Base-by-base conservation (phyloP, 2,329 filamentous ascomycete species). In the Aspergillus ochraceoroseus region DNA sequence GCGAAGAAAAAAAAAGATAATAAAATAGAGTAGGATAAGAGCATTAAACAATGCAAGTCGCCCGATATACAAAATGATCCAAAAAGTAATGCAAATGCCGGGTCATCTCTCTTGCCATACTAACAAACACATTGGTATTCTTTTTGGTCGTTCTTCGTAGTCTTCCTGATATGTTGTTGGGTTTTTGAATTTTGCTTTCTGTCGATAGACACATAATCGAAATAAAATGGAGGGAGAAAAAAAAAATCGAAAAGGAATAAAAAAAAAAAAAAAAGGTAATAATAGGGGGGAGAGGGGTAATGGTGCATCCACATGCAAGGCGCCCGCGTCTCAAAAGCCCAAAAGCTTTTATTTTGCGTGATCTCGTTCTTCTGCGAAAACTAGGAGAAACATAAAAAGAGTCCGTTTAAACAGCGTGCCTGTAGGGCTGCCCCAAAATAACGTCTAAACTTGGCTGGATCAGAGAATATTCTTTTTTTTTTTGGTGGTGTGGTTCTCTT, bases 361-460 rank as follows among this genome's bases (percentile, higher is more conserved):
- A 43, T 43, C 48, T 57, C 53, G 45, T 56, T 59, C 55, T 57
- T 57, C 51, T 51, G 52, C 52, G 45, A 47, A 54, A 46, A 31
- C 38, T 48, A 46, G 50, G 47, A 49, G 45, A 51, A 55, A 55
- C 46, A 38, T 44, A 41, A 52, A n/a, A 49, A 49, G 45, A 49
- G 41, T 53, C 45, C 52, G 51, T 60, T 53, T 51, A 54, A 60
- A 61, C 49, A 52, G 53, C 53, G 53, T 53, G 49, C 52, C 53
- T 55, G 53, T 48, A 61, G 61, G 62, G 62, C 60, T 63, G 61
- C 61, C 61, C 62, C 63, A 63, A 59, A 59, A 56, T 58, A 61
- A 62, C 53, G 59, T 65, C 62, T 65, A 65, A 63, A 63, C 57
- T 62, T 61, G 59, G 55, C 58, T 62, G 59, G 60, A 62, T 62